Base-by-base conservation (phyloP, 805 yeast genomes). In the Ogataea zsoltii region DNA sequence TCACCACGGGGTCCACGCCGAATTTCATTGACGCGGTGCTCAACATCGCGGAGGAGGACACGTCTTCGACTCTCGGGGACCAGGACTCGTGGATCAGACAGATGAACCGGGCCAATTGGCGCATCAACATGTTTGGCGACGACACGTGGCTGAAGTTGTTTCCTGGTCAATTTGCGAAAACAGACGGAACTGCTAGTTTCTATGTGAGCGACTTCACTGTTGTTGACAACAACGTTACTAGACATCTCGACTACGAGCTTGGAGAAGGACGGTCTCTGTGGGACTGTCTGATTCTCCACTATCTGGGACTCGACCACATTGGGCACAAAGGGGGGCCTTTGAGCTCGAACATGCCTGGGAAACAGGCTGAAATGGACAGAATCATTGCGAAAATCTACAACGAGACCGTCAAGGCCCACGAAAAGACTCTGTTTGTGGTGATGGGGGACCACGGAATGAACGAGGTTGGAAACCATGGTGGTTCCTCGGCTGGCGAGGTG, bases 401-500 rank as follows among this genome's bases (percentile, higher is more conserved):
- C 14, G 45, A 55, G 2, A 51, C 53, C 3, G 49, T 63, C 6
- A 18, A 35, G 11, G 60, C 66, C 1, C 58, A 70, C 14, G 61
- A 71, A 2, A 61, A 69, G 2, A 84, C 96, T 0, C 63, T 94
- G 39, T 65, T 92, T 17, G 77, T 91, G 4, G 77, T 91, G 0
- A 68, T 87, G 72, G 98, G 98, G 0, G 98, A 91, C 57, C 98
- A 91, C 63, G 98, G 97, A 3, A 91, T 91, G 97, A 90, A 90
- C 60, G 95, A 90, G 42, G 79, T 85, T 3, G 97, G 97, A 1
- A 92, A 91, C 57, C 98, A 94, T 63, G 99, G 99, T 7, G 99
- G 98, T 1, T 88, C 97, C 0, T 86, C 97, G 3, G 62, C 75
- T 0, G 96, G 97, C 2, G 99, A 94, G 64, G 92, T 97, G 0